Percentiles rank a stretch among this genome's conserved stretches.
Conservation (phyloP, 1,139 yeast species). For the Hanseniaspora uvarum region DNA sequence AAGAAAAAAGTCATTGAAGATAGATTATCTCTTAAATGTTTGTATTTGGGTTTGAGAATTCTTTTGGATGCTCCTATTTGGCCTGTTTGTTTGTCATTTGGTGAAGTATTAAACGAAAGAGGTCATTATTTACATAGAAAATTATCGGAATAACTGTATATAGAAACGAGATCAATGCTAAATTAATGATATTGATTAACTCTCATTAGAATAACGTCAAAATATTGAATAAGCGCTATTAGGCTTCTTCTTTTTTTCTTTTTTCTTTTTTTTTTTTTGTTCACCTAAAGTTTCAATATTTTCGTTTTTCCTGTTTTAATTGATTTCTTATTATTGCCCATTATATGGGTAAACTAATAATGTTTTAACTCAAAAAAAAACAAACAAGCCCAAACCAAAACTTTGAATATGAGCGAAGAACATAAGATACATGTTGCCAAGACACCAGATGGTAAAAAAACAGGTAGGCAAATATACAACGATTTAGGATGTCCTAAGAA, state of each 20-base stretch:
- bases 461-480: conserved; percentile 63
- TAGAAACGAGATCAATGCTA: no score
- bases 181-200: no score
- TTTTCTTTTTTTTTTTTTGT: background rate
- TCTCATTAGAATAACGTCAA: no score
- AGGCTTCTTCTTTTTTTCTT: background rate
- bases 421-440: background rate
- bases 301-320: no score
- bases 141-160: background rate
- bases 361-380: background rate
- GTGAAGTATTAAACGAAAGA: conserved; percentile 16
- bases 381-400: no score
- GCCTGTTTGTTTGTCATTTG: conserved; percentile 68
- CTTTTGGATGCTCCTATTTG: conserved; percentile 75
- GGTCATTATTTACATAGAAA: conserved; percentile 10
- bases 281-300: no score
- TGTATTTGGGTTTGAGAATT: conserved; percentile 59
- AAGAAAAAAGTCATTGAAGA: conserved; percentile 36
- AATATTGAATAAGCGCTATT: no score
- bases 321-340: background rate
- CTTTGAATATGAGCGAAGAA: background rate
- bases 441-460: conserved; percentile 15
- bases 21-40: conserved; percentile 45
- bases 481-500: conserved; percentile 65
- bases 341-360: no score